Conservation (phyloP, 805 yeast species). For the Yarrowia sp. region DNA sequence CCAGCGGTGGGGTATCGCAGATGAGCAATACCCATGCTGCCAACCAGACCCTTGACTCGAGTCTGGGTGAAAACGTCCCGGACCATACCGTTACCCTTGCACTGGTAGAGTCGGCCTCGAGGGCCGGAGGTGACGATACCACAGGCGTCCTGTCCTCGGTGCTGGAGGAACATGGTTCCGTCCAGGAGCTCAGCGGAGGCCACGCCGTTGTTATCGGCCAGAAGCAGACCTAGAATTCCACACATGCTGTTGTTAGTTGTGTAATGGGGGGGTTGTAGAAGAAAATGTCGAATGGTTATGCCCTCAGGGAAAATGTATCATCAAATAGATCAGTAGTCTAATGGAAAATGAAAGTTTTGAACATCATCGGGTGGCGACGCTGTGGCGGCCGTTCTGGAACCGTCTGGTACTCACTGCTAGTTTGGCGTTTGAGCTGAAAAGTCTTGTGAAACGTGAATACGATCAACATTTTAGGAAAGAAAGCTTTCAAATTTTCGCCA, state of each 20-base stretch:
- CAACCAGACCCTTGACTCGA: conserved; percentile 79
- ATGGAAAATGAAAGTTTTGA: conserved; percentile 37
- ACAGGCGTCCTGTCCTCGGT: conserved; percentile 99
- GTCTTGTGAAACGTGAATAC: conserved; percentile 37
- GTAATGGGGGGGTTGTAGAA: background rate
- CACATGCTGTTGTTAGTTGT: conserved; percentile 64
- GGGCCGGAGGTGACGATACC: conserved; percentile 96
- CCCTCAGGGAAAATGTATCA: conserved; percentile 36
- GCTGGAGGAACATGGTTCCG: conserved; percentile 91
- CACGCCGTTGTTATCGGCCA: conserved; percentile 72
- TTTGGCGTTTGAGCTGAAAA: conserved; percentile 24
- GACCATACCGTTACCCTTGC: conserved; percentile 99
- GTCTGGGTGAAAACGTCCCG: conserved; percentile 91
- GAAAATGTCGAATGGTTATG: background rate
- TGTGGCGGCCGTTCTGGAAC: background rate
- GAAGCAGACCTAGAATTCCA: conserved; percentile 89
- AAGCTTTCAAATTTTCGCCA: conserved; percentile 37
- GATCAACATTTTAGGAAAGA: conserved; percentile 38
- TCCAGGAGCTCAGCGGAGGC: conserved; percentile 93
- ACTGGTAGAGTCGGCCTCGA: conserved; percentile 92
- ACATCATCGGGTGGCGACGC: conserved; percentile 36
- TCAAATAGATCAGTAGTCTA: conserved; percentile 39
- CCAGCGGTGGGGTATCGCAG: conserved; percentile 98
- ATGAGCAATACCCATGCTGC: conserved; percentile 95
- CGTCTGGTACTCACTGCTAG: conserved; percentile 36